phyloP scores from a whole-genome alignment of 257 asterid species.

The Solanum boliviense region DNA sequence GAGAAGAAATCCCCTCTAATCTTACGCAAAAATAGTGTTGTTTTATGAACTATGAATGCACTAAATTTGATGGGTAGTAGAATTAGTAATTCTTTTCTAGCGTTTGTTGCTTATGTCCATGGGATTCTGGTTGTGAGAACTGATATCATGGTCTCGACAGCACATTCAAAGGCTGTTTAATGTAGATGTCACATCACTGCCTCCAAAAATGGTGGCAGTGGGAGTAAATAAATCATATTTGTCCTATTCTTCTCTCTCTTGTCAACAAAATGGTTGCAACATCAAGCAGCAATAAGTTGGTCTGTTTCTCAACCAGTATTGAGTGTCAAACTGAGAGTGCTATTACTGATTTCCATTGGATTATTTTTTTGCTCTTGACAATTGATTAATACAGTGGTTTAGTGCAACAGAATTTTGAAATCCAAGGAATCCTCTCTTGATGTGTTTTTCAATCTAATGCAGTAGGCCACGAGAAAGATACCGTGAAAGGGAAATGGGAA shows the following conservation, averaged over 20 bases:
- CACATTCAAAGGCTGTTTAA: background rate
- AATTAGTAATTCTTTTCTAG: background rate
- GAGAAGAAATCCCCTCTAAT: background rate
- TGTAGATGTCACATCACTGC: background rate
- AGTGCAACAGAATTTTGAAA: background rate
- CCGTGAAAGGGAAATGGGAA: constrained; percentile 75
- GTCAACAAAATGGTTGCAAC: background rate
- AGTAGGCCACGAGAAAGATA: constrained; percentile 62
- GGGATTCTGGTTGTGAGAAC: background rate
- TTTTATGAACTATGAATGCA: background rate
- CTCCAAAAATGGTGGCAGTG: background rate
- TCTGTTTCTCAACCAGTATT: background rate
- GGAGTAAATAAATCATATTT: background rate
- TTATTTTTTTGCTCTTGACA: background rate
- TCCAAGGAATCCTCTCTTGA: background rate
- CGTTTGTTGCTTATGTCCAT: background rate
- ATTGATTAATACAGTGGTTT: background rate
- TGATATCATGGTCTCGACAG: background rate
- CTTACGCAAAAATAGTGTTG: background rate
- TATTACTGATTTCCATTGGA: background rate
- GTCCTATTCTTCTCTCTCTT: background rate
- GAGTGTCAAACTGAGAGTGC: background rate
- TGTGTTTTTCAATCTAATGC: constrained; percentile 4
- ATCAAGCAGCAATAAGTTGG: background rate
- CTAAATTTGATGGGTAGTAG: background rate